Percentiles rank a stretch among this genome's conserved stretches.
These are phyloP conservation scores for Trichoderma endophyticum DNA, from an alignment of 2,329 filamentous ascomycete species.

Conservation along the genomic window DNA sequence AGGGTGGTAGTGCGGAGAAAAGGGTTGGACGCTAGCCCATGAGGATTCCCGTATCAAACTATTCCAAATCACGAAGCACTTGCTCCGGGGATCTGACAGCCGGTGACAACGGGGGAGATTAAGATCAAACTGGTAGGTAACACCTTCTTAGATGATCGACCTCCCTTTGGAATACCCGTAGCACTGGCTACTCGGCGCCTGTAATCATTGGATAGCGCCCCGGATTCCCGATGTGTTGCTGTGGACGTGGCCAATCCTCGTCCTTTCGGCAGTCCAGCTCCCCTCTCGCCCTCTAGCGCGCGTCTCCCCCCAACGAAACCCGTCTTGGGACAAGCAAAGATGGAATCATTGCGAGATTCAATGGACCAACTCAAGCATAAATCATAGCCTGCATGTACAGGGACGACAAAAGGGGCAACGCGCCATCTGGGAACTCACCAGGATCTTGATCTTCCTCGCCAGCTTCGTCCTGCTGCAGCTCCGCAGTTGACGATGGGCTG, in stretches of 20 bases:
- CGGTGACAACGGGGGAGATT: not conserved
- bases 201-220: not conserved
- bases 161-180: not conserved
- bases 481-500: not conserved
- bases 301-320: not conserved
- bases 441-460: not conserved
- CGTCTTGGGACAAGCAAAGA: not conserved
- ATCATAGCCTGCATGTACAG: not conserved
- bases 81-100: not conserved
- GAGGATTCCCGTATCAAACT: not conserved
- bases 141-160: not conserved
- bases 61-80: constrained; percentile 17
- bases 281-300: not conserved
- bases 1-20: not conserved
- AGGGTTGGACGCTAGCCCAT: not conserved
- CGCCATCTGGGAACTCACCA: constrained; percentile 3
- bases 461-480: not conserved
- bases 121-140: not conserved
- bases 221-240: not conserved
- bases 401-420: not conserved
- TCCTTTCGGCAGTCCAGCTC: not conserved
- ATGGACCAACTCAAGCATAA: constrained; percentile 4
- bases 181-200: not conserved
- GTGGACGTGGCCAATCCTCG: not conserved
- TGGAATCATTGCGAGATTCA: not conserved